Base-by-base conservation (phyloP, 106 monocot species). In the Dioscorea alata region DNA sequence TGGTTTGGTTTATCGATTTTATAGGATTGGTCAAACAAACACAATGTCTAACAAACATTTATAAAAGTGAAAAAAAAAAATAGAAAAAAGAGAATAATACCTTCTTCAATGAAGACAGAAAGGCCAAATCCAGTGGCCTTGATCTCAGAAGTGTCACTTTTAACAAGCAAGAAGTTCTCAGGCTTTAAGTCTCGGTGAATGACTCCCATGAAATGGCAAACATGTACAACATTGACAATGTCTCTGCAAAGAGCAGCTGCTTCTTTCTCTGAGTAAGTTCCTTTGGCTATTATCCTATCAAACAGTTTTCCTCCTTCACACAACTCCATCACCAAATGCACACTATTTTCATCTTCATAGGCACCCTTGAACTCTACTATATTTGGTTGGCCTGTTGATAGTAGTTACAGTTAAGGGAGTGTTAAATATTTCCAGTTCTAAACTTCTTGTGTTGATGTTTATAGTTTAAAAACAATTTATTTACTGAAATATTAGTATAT, bases 121-220 rank as follows among this genome's bases (percentile, higher is more conserved):
- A 86, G 86, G 9, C 90, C 90, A 33, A 90, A 90, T 50, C 86
- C 90, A 6, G 73, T 83, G 24, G 78, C 83, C 69, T 86, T 90
- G 61, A 90, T 63, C 63, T 71, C 69, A 48, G 86, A 62, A 60
- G 81, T 81, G 19, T 73, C 83, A 15, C 53, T 49, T 66, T 63
- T 81, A n/a, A 65, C 70, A 10, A 83, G 72, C 28, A 86, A 60
- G 59, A 90, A 86, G 57, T 90, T 90, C 76, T 90, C 90, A 1
- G 83, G 86, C 78, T 90, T 90, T 10, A 86, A 73, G 59, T 90
- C 86, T 57, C 90, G 63, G 52, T 90, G 86, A 56, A 90, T 69
- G 49, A 91, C 90, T 59, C 90, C 90, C 90, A 91, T 91, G 79
- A 87, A 86, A 59, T 90, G 89, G 66, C 89, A 90, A 17, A 77